phyloP scores from a whole-genome alignment of 495 filamentous ascomycete genomes.

The Penicillium cataractarum region DNA sequence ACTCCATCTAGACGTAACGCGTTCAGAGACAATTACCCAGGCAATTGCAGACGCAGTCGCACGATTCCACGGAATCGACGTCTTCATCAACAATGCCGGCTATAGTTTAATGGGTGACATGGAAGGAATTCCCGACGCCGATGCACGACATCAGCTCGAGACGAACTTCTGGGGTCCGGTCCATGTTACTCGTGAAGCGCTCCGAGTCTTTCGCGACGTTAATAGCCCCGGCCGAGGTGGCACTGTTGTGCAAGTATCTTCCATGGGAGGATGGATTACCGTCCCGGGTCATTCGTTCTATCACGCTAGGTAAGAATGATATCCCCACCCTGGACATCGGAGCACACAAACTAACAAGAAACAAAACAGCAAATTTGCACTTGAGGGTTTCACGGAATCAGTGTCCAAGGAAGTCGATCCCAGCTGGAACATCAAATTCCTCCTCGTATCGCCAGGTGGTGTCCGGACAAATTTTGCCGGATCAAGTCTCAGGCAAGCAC shows the following conservation, averaged over 20 bases:
- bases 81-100: constrained; percentile 62
- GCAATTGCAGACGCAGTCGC: constrained; percentile 40
- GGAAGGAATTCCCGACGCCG: constrained; percentile 44
- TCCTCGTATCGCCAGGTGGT: constrained; percentile 29
- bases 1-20: constrained; percentile 51
- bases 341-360: not conserved
- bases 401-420: constrained; percentile 52
- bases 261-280: constrained; percentile 52
- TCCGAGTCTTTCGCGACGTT: constrained; percentile 18
- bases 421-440: constrained; percentile 47
- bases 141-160: constrained; percentile 46
- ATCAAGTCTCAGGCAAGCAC: constrained; percentile 14
- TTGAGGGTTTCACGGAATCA: constrained; percentile 60
- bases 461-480: constrained; percentile 29
- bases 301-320: constrained; percentile 42
- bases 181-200: constrained; percentile 42
- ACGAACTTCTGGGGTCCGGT: constrained; percentile 57
- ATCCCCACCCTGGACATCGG: not conserved
- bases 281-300: constrained; percentile 55
- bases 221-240: constrained; percentile 38
- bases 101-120: constrained; percentile 50
- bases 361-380: constrained; percentile 49
- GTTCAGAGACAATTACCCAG: constrained; percentile 38
- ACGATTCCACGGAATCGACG: constrained; percentile 53
- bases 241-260: constrained; percentile 56